phyloP scores from a whole-genome alignment of 1,139 yeast genomes.

The Maudiozyma humilis region DNA sequence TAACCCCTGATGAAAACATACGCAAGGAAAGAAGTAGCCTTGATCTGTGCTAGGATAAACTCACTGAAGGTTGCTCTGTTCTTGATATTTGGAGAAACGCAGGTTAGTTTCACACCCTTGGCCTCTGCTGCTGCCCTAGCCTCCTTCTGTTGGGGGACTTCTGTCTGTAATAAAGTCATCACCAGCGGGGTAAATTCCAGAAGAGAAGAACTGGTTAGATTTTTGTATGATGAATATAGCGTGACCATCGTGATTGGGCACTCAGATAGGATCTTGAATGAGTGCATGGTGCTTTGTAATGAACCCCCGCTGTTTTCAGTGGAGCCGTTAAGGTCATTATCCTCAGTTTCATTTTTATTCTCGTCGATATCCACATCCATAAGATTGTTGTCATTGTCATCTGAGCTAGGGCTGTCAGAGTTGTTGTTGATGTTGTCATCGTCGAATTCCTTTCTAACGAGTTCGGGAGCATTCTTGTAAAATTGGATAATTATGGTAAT shows the following conservation, averaged over 20 bases:
- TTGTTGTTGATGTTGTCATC: conserved; percentile 14
- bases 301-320: conserved; percentile 1
- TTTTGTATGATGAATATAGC: conserved; percentile 77
- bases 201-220: conserved; percentile 59
- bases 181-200: conserved; percentile 78
- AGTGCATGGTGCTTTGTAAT: conserved; percentile 50
- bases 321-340: not conserved
- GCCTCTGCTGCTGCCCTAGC: conserved; percentile 57
- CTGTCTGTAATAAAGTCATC: conserved; percentile 62
- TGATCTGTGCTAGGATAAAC: conserved; percentile 89
- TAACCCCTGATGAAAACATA: conserved; percentile 83
- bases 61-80: conserved; percentile 81
- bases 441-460: conserved; percentile 59
- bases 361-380: conserved; percentile 8
- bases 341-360: conserved; percentile 9
- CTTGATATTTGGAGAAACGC: conserved; percentile 58
- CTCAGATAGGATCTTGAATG: conserved; percentile 89
- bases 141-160: conserved; percentile 66
- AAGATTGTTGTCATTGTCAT: conserved; percentile 7
- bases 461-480: conserved; percentile 71
- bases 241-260: conserved; percentile 96
- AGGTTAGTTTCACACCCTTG: conserved; percentile 45
- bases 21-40: conserved; percentile 91
- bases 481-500: conserved; percentile 67
- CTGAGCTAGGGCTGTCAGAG: conserved; percentile 2